phyloP scores from a whole-genome alignment of 805 yeast genomes.

The Dipodascopsis tothii region DNA sequence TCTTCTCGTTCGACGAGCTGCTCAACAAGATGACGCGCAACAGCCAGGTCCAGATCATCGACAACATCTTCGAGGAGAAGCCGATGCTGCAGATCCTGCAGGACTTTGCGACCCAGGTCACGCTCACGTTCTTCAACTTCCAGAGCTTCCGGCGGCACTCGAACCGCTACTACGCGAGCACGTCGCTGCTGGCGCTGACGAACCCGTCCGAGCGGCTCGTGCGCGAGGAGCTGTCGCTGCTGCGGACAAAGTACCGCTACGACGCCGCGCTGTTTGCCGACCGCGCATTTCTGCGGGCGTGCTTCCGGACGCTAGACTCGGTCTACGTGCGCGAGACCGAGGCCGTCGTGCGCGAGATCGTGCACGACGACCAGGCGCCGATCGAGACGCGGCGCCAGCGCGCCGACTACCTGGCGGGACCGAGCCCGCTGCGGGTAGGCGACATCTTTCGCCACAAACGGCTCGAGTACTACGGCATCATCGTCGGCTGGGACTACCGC shows the following conservation, averaged over 20 bases:
- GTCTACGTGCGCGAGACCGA: no score
- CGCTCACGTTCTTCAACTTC: not conserved
- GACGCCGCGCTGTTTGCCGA: not conserved
- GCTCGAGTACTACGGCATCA: not conserved
- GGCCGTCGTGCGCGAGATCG: not conserved
- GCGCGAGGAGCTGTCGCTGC: not conserved
- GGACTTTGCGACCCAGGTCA: not conserved
- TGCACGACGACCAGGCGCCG: not conserved
- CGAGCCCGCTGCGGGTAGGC: not conserved
- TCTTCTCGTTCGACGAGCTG: not conserved
- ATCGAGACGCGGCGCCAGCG: not conserved
- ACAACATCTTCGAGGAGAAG: not conserved
- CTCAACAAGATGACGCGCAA: no score
- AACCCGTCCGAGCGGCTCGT: not conserved
- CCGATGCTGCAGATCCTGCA: not conserved
- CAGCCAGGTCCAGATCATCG: not conserved
- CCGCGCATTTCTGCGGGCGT: not conserved
- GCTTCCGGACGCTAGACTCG: not conserved
- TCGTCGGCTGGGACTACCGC: not conserved
- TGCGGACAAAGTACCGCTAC: not conserved
- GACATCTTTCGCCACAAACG: not conserved
- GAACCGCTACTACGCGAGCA: not conserved
- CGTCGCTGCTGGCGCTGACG: not conserved
- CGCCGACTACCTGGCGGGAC: not conserved
- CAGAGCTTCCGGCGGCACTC: not conserved